A percentile compares a stretch with the other conserved stretches of the same genome.
phyloP scores from a whole-genome alignment of 2,329 filamentous ascomycete genomes.

The Calonectria hawksworthii region DNA sequence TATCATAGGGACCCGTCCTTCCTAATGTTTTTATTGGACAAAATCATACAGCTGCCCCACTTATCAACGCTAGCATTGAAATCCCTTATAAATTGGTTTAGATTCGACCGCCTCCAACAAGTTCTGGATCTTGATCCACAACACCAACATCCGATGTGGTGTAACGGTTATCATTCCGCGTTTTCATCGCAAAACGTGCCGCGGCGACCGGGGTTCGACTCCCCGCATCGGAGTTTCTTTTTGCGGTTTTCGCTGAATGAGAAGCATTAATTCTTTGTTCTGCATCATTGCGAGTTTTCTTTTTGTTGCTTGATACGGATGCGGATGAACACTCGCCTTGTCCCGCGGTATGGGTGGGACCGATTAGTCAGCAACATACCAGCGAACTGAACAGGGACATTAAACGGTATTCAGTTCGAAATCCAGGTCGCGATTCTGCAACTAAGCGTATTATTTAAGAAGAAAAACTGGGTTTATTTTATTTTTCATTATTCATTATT shows the following conservation, averaged over 20 bases:
- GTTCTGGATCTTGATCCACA: background rate
- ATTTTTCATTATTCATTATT: too few species aligned
- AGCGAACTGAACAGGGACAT: too few species aligned
- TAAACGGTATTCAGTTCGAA: background rate
- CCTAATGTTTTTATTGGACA: background rate
- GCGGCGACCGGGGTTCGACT: conserved; percentile 25
- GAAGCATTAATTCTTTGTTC: background rate
- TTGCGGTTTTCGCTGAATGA: background rate
- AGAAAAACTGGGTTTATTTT: too few species aligned
- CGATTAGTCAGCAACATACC: background rate
- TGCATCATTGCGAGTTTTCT: background rate
- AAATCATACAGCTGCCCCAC: background rate
- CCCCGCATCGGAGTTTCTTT: conserved; percentile 14
- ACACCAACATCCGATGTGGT: conserved; percentile 23
- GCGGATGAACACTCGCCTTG: background rate
- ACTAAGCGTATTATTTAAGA: background rate
- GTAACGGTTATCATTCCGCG: conserved; percentile 29
- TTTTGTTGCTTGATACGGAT: background rate
- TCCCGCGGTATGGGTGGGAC: background rate
- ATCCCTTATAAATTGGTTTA: background rate
- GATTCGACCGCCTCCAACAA: background rate
- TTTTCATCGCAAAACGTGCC: conserved; percentile 22
- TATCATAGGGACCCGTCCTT: too few species aligned
- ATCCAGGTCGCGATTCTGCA: too few species aligned
- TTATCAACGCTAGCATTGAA: background rate